Percentiles rank a stretch among this genome's conserved stretches.
Conservation (phyloP, 2,329 filamentous ascomycete species). For the Trichophyton schoenleinii region DNA sequence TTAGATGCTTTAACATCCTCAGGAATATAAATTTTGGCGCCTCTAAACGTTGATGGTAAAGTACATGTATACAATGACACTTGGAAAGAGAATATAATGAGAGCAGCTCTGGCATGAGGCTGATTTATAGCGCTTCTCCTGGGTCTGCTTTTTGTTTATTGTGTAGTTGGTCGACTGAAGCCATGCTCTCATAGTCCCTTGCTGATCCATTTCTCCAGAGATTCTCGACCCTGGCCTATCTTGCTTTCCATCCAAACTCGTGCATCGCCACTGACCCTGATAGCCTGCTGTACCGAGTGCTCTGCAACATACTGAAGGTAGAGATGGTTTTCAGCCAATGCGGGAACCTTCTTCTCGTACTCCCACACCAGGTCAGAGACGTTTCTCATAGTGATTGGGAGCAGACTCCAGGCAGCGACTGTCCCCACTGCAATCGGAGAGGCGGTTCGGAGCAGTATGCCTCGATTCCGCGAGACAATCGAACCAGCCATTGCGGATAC, state of each 20-base stretch:
- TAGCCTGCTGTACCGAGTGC: slow-evolving; percentile 59
- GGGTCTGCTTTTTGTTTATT: not conserved
- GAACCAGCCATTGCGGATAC: slow-evolving; percentile 90
- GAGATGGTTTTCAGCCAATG: slow-evolving; percentile 68
- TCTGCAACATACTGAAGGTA: slow-evolving; percentile 55
- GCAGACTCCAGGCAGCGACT: slow-evolving; percentile 66
- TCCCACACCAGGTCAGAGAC: slow-evolving; percentile 75
- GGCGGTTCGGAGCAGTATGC: slow-evolving; percentile 63
- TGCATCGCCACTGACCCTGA: slow-evolving; percentile 59
- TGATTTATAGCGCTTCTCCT: not conserved
- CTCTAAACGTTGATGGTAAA: slow-evolving; percentile 4
- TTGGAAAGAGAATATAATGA: not conserved
- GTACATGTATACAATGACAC: slow-evolving; percentile 7
- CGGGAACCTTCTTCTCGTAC: slow-evolving; percentile 83
- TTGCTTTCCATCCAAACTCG: slow-evolving; percentile 66
- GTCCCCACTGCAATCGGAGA: slow-evolving; percentile 70
- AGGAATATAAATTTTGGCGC: not conserved
- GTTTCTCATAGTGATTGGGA: slow-evolving; percentile 85
- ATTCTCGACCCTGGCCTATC: slow-evolving; percentile 61
- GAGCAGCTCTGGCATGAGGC: not conserved
- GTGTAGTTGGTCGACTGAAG: not conserved
- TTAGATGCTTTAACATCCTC: not conserved
- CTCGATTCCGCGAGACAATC: slow-evolving; percentile 80
- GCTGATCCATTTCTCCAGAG: slow-evolving; percentile 77
- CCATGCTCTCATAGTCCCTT: slow-evolving; percentile 40